phyloP scores from a whole-genome alignment of 78 protist species.

The Tieghemostelium lacteum region DNA sequence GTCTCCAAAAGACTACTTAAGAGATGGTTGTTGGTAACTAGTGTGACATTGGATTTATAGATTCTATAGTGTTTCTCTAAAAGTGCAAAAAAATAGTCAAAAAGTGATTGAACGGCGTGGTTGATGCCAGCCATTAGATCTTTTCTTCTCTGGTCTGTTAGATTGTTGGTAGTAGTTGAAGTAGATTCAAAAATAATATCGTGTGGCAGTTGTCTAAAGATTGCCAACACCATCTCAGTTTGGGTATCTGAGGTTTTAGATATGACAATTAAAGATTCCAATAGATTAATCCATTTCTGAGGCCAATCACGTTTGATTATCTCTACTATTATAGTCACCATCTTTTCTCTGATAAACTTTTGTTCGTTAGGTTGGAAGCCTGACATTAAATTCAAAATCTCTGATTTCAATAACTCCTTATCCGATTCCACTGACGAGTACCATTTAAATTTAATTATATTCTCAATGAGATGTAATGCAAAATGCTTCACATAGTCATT shows the following conservation, averaged over 20 bases:
- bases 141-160: constrained; percentile 62
- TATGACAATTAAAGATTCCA: constrained; percentile 27
- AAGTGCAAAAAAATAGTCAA: constrained; percentile 20
- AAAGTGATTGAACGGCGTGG: constrained; percentile 33
- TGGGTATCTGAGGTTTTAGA: constrained; percentile 27
- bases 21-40: not conserved
- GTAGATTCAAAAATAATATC: constrained; percentile 55
- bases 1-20: constrained; percentile 12
- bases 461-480: constrained; percentile 65
- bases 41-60: constrained; percentile 1
- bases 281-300: constrained; percentile 74
- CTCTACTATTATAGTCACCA: constrained; percentile 72
- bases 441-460: constrained; percentile 63
- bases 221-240: constrained; percentile 48
- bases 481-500: constrained; percentile 53
- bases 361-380: constrained; percentile 28
- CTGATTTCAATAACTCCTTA: constrained; percentile 36
- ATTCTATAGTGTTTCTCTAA: constrained; percentile 13
- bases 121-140: constrained; percentile 73
- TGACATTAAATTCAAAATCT: constrained; percentile 37
- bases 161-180: not conserved
- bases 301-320: constrained; percentile 81
- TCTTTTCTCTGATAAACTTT: constrained; percentile 69
- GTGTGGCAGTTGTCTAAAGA: constrained; percentile 63
- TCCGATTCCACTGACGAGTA: constrained; percentile 25